phyloP scores from a whole-genome alignment of 2,329 filamentous ascomycete species.

The Cytospora chrysosperma region DNA sequence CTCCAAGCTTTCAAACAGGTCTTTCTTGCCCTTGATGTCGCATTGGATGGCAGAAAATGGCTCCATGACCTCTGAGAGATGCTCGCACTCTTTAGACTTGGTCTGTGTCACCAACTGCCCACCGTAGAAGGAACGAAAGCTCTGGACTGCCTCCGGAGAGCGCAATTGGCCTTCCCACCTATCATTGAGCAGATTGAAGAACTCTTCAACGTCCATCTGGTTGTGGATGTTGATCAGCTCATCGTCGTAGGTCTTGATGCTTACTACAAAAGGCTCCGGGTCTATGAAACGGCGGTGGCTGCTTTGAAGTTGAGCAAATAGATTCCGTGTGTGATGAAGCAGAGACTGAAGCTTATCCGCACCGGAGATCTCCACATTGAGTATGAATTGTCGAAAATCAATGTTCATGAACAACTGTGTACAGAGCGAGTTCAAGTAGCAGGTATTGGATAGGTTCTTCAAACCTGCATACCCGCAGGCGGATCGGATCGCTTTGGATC shows the following conservation, averaged over 20 bases:
- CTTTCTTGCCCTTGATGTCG: conserved; percentile 89
- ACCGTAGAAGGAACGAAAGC: conserved; percentile 81
- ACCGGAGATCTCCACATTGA: conserved; percentile 60
- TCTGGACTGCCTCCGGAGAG: conserved; percentile 64
- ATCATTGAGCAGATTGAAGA: conserved; percentile 92
- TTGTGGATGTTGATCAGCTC: conserved; percentile 78
- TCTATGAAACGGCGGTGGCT: conserved; percentile 72
- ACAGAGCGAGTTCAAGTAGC: conserved; percentile 92
- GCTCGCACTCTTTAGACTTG: conserved; percentile 89
- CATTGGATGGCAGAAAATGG: conserved; percentile 94
- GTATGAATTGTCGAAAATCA: conserved; percentile 80
- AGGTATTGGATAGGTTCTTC: conserved; percentile 92
- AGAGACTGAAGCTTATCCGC: conserved; percentile 60
- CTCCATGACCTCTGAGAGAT: conserved; percentile 88
- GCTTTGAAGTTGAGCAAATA: conserved; percentile 87
- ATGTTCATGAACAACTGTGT: conserved; percentile 97
- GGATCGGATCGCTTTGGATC: conserved; percentile 67
- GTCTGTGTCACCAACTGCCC: conserved; percentile 93
- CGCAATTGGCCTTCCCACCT: conserved; percentile 82
- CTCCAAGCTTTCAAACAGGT: conserved; percentile 80
- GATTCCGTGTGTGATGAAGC: conserved; percentile 71
- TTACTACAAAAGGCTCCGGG: conserved; percentile 68
- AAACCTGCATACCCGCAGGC: conserved; percentile 83
- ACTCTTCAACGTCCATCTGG: conserved; percentile 98
- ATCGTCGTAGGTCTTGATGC: conserved; percentile 81